Evolutionary conservation across 2,329 filamentous ascomycete genomes (phyloP).

Genomic region (Dactylellina leptospora): DNA sequence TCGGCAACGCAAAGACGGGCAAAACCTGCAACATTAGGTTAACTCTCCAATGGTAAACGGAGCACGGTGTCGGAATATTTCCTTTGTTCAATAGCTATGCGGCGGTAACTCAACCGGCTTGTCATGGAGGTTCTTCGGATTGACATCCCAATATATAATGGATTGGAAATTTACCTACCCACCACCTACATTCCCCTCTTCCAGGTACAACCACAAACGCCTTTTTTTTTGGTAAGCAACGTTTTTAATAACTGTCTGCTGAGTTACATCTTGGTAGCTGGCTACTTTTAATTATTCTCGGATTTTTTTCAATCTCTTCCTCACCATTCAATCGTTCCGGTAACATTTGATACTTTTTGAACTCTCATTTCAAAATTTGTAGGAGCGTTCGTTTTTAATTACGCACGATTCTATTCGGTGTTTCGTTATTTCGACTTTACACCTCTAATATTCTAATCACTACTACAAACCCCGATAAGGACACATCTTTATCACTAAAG

Average conservation of each 20-base stretch:
- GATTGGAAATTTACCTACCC: neutral
- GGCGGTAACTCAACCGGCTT: neutral
- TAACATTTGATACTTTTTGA: neutral
- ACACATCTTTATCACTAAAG: no score
- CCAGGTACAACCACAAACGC: no score
- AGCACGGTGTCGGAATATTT: conserved; percentile 3
- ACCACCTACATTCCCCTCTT: neutral
- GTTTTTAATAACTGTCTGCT: no score
- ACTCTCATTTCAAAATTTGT: neutral
- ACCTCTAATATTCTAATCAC: no score
- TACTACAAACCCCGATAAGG: no score
- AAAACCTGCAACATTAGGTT: conserved; percentile 12
- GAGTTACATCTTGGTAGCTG: neutral
- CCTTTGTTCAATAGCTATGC: neutral
- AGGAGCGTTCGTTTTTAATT: no score
- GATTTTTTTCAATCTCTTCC: neutral
- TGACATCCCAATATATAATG: conserved; percentile 4
- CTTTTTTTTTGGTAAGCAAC: no score
- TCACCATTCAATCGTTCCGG: neutral
- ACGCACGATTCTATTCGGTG: no score
- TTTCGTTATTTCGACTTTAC: no score
- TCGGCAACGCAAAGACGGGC: conserved; percentile 5
- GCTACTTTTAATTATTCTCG: conserved; percentile 6
- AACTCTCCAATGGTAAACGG: neutral
- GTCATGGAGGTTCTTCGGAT: neutral